A percentile compares a stretch with the other conserved stretches of the same genome.
Conservation (phyloP, 2,329 filamentous ascomycete genomes). For the Xylaria sp. region DNA sequence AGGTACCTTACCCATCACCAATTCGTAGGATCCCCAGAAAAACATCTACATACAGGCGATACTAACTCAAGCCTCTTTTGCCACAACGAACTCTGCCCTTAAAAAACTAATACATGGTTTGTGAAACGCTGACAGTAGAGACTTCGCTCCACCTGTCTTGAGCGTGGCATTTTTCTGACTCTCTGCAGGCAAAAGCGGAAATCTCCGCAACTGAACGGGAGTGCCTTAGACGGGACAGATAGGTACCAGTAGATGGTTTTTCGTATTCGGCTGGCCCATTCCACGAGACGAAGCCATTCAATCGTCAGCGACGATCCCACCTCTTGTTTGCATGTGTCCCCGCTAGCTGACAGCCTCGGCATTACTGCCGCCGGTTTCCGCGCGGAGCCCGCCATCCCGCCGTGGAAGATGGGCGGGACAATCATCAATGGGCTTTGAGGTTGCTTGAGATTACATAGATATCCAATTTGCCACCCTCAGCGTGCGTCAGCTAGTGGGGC, state of each 20-base stretch:
- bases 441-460: too few species aligned
- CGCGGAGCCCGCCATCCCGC: constrained; percentile 14
- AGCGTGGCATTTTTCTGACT: too few species aligned
- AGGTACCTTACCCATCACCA: not conserved
- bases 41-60: not conserved
- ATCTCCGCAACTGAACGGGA: not conserved
- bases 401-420: constrained; percentile 1
- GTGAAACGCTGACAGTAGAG: not conserved
- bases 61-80: constrained; percentile 2
- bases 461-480: not conserved
- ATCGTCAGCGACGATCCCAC: constrained; percentile 12
- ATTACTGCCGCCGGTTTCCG: constrained; percentile 5
- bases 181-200: too few species aligned
- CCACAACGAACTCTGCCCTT: constrained; percentile 10
- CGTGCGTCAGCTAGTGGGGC: too few species aligned
- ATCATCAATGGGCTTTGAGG: not conserved
- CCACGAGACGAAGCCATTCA: constrained; percentile 6
- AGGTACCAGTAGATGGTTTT: constrained; percentile 5
- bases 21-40: not conserved
- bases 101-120: too few species aligned
- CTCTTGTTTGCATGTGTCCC: too few species aligned
- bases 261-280: constrained; percentile 8
- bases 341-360: constrained; percentile 12
- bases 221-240: not conserved
- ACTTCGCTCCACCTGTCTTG: too few species aligned